Base-by-base conservation (phyloP, 768 basidiomycete species). In the Paxillus rubicundulus region DNA sequence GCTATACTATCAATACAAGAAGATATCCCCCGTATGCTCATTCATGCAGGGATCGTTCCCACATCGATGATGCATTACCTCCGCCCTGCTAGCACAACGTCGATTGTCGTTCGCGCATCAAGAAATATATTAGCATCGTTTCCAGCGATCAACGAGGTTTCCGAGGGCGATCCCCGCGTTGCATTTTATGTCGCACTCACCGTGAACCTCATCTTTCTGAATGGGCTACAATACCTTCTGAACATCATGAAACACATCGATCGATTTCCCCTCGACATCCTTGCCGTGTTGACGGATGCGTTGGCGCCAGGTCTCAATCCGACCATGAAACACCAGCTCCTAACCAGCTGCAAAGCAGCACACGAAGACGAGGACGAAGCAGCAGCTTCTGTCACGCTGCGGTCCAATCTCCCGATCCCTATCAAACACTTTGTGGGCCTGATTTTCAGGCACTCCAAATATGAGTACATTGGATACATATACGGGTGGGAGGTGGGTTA, bases 391-490 rank as follows among this genome's bases (percentile, higher is more conserved):
- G 59, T 64, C 12, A 60, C 53, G 37, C 46, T 59, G 28, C 69
- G 72, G 13, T 70, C 69, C 28, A 57, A 55, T 39, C 33, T 60
- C 46, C 37, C 45, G 14, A 33, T 39, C 27, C 37, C 50, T 51
- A 64, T 80, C 10, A 65, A 69, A 57, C 70, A 75, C 58, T 80
- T 77, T 51, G 78, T 80, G 28, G 81, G 81, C 10, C 74, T 78
- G 75, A 63, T 76, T 27, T 77, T 80, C 50, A 58, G 60, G 45
- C 78, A 80, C 57, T 60, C 45, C 36, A 65, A 56, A 43, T 74
- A 73, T 47, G 65, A 62, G 6, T 78, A 79, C 57, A 49, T 67
- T 8, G 79, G 76, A 18, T 75, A 74, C 42, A 74, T 81, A 37
- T 67, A 70, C 46, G 75, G 73, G 9, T 82, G 80, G 80, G 77